Conservation (phyloP, 2,329 filamentous ascomycete species). For the Penicillium nordicum region DNA sequence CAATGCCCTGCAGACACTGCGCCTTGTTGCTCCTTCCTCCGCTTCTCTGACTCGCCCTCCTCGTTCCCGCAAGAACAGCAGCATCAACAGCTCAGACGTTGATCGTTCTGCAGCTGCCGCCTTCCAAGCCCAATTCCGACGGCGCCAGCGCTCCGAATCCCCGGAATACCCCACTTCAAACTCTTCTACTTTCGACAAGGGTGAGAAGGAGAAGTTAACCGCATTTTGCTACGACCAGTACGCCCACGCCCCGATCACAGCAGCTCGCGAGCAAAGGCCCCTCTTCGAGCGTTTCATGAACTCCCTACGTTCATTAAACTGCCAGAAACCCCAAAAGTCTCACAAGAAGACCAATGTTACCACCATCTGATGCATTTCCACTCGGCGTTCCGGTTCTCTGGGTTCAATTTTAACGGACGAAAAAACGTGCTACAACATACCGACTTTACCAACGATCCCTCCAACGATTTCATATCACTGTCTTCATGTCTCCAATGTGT, state of each 20-base stretch:
- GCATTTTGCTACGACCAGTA: conserved; percentile 34
- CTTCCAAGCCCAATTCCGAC: conserved; percentile 35
- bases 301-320: conserved; percentile 22
- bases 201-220: conserved; percentile 29
- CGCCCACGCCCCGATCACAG: conserved; percentile 22
- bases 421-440: conserved; percentile 3
- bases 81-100: conserved; percentile 26
- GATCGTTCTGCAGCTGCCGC: conserved; percentile 37
- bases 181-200: conserved; percentile 8
- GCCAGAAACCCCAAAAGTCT: conserved; percentile 14
- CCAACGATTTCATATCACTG: conserved; percentile 9
- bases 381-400: conserved; percentile 15
- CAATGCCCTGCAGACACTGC: conserved; percentile 31
- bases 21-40: conserved; percentile 37
- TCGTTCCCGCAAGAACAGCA: conserved; percentile 27
- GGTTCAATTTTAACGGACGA: neutral
- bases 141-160: conserved; percentile 31
- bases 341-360: conserved; percentile 15
- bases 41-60: conserved; percentile 30
- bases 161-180: conserved; percentile 20
- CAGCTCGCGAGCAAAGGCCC: conserved; percentile 9
- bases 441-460: conserved; percentile 13
- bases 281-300: conserved; percentile 22
- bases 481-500: conserved; percentile 11
- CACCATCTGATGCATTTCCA: conserved; percentile 14